Evolutionary conservation across 192 early-diverging fungal genomes (phyloP).

Genomic region (Helicostylum pulchrum): DNA sequence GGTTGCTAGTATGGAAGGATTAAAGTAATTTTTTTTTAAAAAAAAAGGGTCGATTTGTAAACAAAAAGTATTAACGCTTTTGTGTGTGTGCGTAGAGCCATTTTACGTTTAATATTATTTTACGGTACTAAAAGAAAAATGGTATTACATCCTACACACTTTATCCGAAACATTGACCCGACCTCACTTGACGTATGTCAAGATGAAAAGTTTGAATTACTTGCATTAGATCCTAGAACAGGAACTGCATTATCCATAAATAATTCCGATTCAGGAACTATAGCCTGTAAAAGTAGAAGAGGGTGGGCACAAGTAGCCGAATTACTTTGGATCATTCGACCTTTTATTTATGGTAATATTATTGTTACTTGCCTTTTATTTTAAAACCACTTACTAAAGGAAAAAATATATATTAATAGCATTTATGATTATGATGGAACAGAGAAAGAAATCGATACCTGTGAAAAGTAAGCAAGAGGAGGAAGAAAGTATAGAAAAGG

Average conservation of each 20-base stretch:
- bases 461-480: not conserved
- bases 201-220: constrained; percentile 18
- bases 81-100: no score
- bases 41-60: not conserved
- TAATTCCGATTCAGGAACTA: not conserved
- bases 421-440: constrained; percentile 14
- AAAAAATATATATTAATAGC: not conserved
- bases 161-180: constrained; percentile 23
- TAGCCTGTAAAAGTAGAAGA: constrained; percentile 1
- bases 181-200: constrained; percentile 12
- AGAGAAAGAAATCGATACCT: not conserved
- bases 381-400: not conserved
- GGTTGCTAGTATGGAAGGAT: constrained; percentile 12
- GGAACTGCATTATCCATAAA: constrained; percentile 10
- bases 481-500: constrained; percentile 5
- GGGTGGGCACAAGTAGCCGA: constrained; percentile 14
- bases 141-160: constrained; percentile 22
- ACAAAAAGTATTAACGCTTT: no score
- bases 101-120: constrained; percentile 14
- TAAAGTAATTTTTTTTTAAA: constrained; percentile 7
- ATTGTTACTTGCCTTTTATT: no score
- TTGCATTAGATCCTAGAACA: constrained; percentile 19
- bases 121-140: constrained; percentile 8
- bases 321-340: constrained; percentile 22
- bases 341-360: constrained; percentile 26